Percentiles rank a stretch among this genome's conserved stretches.
These are phyloP conservation scores for Mycena belliarum DNA, from an alignment of 768 basidiomycete species.

Conservation along the genomic window DNA sequence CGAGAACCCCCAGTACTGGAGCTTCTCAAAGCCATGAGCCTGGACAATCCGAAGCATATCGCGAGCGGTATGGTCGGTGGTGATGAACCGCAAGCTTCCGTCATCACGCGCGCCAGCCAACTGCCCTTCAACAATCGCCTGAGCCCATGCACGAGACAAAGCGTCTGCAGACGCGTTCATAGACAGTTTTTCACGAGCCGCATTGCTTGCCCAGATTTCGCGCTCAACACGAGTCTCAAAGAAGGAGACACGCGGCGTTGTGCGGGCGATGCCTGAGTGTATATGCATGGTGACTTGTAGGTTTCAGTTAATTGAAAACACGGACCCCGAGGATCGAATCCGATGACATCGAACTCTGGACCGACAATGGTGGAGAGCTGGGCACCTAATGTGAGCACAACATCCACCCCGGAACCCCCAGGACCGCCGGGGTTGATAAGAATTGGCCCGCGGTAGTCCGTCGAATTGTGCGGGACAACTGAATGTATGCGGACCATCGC, in stretches of 20 bases:
- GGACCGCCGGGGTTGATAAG: conserved; percentile 25
- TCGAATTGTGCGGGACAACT: conserved; percentile 7
- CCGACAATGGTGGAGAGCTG: conserved; percentile 14
- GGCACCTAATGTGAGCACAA: neutral
- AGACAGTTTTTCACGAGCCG: neutral
- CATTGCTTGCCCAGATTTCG: neutral
- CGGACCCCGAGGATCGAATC: conserved; percentile 27
- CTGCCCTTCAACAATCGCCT: neutral
- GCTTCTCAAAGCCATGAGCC: conserved; percentile 12
- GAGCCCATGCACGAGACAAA: conserved; percentile 9
- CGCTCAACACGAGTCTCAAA: conserved; percentile 6
- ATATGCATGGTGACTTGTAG: neutral
- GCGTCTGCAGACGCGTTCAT: conserved; percentile 10
- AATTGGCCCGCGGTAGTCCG: conserved; percentile 22
- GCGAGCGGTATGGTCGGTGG: neutral
- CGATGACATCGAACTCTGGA: conserved; percentile 22
- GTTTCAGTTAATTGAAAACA: no score
- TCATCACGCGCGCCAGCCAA: conserved; percentile 2
- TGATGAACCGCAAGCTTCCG: conserved; percentile 11
- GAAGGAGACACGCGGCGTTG: conserved; percentile 3
- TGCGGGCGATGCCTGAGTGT: conserved; percentile 10
- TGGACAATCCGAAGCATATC: conserved; percentile 19
- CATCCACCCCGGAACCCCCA: conserved; percentile 21
- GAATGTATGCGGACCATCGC: conserved; percentile 21
- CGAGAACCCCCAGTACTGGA: conserved; percentile 23